phyloP scores from a whole-genome alignment of 768 basidiomycete species.

The Fibroporia radiculosa region DNA sequence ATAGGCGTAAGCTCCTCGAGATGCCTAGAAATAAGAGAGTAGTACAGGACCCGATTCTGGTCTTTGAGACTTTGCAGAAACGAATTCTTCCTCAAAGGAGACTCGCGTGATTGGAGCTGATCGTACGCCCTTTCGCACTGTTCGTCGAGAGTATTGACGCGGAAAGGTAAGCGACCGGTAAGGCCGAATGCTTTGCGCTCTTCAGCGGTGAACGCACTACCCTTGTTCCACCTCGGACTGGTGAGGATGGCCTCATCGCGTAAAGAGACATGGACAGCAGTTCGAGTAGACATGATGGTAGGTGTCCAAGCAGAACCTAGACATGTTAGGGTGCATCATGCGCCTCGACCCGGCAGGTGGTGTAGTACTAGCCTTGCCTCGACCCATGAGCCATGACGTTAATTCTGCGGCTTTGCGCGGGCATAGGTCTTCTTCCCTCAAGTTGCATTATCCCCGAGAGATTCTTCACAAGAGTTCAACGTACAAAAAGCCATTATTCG shows the following conservation, averaged over 20 bases:
- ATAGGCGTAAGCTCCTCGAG: constrained; percentile 48
- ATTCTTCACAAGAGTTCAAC: too few relatives aligned
- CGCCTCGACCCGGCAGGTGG: too few relatives aligned
- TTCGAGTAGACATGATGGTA: constrained; percentile 1
- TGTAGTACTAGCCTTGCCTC: too few relatives aligned
- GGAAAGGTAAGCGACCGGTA: constrained; percentile 25
- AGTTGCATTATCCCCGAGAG: too few relatives aligned
- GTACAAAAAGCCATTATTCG: too few relatives aligned
- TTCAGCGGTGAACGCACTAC: constrained; percentile 62
- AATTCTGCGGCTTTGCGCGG: too few relatives aligned
- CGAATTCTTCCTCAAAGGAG: constrained; percentile 54
- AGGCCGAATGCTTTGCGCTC: constrained; percentile 69
- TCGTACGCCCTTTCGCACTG: constrained; percentile 70
- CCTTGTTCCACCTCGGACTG: constrained; percentile 69
- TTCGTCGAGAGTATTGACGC: constrained; percentile 55
- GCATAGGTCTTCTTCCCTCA: too few relatives aligned
- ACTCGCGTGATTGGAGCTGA: constrained; percentile 38
- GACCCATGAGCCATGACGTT: too few relatives aligned
- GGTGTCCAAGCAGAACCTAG: too few relatives aligned
- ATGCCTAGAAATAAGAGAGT: constrained; percentile 40
- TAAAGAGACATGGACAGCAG: constrained; percentile 35
- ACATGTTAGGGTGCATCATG: too few relatives aligned
- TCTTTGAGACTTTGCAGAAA: constrained; percentile 71
- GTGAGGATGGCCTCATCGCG: constrained; percentile 56
- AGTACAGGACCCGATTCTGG: constrained; percentile 81